Evolutionary conservation across 2,329 filamentous ascomycete genomes (phyloP), one percentile per base, ranked within the genome.

Genomic region (Leptographium wingfieldii): DNA sequence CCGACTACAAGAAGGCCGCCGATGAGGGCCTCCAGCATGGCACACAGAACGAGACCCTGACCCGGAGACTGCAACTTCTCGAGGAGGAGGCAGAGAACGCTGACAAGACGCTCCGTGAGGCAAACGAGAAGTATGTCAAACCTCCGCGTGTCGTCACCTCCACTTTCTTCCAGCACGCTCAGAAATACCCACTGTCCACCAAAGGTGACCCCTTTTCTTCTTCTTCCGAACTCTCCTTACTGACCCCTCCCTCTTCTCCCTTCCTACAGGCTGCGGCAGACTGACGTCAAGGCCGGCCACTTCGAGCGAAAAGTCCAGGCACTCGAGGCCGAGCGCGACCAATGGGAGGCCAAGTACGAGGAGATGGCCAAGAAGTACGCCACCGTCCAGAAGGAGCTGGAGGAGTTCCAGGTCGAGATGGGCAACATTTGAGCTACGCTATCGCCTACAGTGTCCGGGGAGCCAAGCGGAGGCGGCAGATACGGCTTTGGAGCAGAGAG

Each of bases 251-350:
- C 63, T 60, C 56, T 59, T 61, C 25, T 11, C 43, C 22, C 38
- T 27, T n/a, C n/a, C 16, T 43, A 51, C 68, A 99, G 94, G 80
- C 90, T 97, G 72, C 92, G 94, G 74, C 92, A 96, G 80, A 96
- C 94, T 78, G 94, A 99, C 74, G 91, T 97, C 78, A 97, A 97
- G 83, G 92, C 92, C 71, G 94, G 92, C 70, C 92, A 99, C 80
- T 97, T 92, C 77, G 94, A 99, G 81, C 94, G 94, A 78, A 97
- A 97, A 82, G 94, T 97, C 68, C 90, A 96, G 77, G 92, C 94
- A 69, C 86, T 96, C 71, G 94, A 99, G 79, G 80, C 84, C 71
- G 84, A 92, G 73, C 88, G 90, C 70, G 91, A 96, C 76, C 85
- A 92, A 76, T 96, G 92, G 92, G 94, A 97, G 81, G 73, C 81